Percentiles rank a stretch among this genome's conserved stretches.
These are phyloP conservation scores for Agaricus subrufescens DNA, from an alignment of 768 basidiomycete species.

Conservation along the genomic window DNA sequence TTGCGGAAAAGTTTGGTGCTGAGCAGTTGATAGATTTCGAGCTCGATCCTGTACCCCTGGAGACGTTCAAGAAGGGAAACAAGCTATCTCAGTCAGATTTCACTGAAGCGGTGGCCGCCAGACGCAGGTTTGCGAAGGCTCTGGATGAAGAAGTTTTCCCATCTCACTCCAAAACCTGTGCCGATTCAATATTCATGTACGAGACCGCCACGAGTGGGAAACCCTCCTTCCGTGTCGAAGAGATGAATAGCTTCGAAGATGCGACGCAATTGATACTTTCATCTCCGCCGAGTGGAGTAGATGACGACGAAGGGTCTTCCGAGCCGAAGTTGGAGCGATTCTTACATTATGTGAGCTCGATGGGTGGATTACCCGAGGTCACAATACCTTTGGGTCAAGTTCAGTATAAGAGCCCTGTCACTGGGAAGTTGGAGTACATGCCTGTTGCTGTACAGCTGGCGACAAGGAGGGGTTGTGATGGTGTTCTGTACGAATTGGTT, in stretches of 20 bases:
- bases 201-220: conserved; percentile 28
- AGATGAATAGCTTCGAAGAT: conserved; percentile 26
- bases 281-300: conserved; percentile 7
- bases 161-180: conserved; percentile 24
- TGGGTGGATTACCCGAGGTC: conserved; percentile 32
- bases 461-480: conserved; percentile 29
- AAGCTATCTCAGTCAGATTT: conserved; percentile 22
- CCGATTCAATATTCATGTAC: conserved; percentile 32
- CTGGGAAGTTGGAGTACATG: conserved; percentile 26
- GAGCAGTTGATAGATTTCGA: conserved; percentile 13
- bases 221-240: conserved; percentile 31
- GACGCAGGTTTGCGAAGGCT: conserved; percentile 20
- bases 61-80: conserved; percentile 25
- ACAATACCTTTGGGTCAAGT: conserved; percentile 33
- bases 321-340: conserved; percentile 19
- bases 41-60: conserved; percentile 27
- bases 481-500: conserved; percentile 27
- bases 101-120: conserved; percentile 18
- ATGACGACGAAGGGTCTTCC: neutral
- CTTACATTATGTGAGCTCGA: conserved; percentile 30
- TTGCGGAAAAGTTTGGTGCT: conserved; percentile 17
- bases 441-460: conserved; percentile 34
- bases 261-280: conserved; percentile 23
- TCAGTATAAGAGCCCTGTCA: conserved; percentile 28
- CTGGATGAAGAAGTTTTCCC: conserved; percentile 24